These are phyloP conservation scores for Phytophthora pseudosyringae DNA, from an alignment of 352 stramenopile species.

Conservation along the genomic window DNA sequence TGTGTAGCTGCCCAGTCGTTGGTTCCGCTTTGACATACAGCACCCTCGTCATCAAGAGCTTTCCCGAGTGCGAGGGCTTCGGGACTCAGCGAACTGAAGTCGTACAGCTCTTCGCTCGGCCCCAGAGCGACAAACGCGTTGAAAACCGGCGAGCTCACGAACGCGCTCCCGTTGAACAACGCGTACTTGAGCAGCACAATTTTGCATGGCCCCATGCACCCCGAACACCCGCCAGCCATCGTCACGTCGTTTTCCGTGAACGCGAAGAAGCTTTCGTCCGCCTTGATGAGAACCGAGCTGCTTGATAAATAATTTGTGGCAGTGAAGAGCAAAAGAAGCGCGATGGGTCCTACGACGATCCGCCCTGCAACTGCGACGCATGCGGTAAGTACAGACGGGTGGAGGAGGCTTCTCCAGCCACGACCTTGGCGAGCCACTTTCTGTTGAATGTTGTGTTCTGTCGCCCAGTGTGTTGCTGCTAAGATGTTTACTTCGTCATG, in stretches of 20 bases:
- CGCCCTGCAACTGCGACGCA: constrained; percentile 17
- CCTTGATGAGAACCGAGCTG: constrained; percentile 13
- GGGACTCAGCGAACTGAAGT: constrained; percentile 27
- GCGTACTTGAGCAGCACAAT: constrained; percentile 29
- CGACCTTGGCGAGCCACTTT: background rate
- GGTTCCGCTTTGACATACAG: constrained; percentile 32
- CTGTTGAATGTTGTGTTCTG: constrained; percentile 11
- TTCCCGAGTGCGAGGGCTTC: constrained; percentile 19
- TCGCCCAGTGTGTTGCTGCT: constrained; percentile 3
- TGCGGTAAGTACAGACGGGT: constrained; percentile 11
- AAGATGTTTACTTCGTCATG: background rate
- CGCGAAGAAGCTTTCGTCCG: constrained; percentile 14
- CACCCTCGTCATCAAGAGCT: constrained; percentile 21
- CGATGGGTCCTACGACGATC: constrained; percentile 5
- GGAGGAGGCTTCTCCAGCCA: background rate
- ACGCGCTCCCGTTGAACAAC: constrained; percentile 15
- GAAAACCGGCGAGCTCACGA: constrained; percentile 21
- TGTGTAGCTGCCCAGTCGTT: constrained; percentile 36
- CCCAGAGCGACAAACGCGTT: constrained; percentile 13
- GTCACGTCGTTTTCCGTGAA: constrained; percentile 24
- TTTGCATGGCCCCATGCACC: constrained; percentile 19
- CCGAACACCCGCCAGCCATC: constrained; percentile 15
- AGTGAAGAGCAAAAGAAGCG: constrained; percentile 13
- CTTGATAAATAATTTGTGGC: constrained; percentile 1
- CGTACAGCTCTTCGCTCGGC: constrained; percentile 13